Percentiles rank a stretch among this genome's conserved stretches.
Evolutionary conservation across 139 green algal genomes (phyloP).

Genomic region (Coelastrella sp.): DNA sequence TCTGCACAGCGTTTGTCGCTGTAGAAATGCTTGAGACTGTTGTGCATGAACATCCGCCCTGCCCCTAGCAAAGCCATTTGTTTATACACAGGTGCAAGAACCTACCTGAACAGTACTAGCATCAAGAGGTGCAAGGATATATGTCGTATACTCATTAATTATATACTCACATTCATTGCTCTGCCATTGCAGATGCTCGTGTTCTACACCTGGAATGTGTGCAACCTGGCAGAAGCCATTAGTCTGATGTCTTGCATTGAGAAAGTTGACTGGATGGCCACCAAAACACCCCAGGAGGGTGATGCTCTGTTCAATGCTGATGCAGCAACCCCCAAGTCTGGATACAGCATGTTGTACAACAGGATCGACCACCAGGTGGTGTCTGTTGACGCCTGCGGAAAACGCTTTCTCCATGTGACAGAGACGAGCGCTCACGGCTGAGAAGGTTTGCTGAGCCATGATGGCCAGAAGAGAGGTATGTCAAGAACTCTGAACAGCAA

Average conservation of each 20-base stretch:
- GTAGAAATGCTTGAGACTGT: not conserved
- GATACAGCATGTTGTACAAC: too few relatives aligned
- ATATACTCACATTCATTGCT: not conserved
- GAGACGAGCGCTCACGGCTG: too few relatives aligned
- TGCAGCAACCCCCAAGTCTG: not conserved
- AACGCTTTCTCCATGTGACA: too few relatives aligned
- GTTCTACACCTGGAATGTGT: constrained; percentile 66
- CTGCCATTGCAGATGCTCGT: constrained; percentile 47
- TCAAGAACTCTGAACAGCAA: too few relatives aligned
- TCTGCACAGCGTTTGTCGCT: not conserved
- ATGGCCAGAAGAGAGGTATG: too few relatives aligned
- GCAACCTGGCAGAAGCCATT: constrained; percentile 60
- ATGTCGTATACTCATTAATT: not conserved
- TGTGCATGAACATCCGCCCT: not conserved
- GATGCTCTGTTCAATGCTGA: constrained; percentile 25
- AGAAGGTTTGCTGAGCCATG: too few relatives aligned
- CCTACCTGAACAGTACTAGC: not conserved
- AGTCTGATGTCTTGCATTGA: constrained; percentile 55
- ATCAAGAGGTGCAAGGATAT: not conserved
- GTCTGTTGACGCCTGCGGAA: not conserved
- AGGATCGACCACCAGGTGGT: constrained; percentile 26
- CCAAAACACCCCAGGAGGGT: constrained; percentile 57
- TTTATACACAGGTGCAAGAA: not conserved
- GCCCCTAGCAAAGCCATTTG: not conserved
- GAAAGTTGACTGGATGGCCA: constrained; percentile 65